Evolutionary conservation across 331 rosid genomes (phyloP), one percentile per base, ranked within the genome.

Genomic region (Malus hybrid): DNA sequence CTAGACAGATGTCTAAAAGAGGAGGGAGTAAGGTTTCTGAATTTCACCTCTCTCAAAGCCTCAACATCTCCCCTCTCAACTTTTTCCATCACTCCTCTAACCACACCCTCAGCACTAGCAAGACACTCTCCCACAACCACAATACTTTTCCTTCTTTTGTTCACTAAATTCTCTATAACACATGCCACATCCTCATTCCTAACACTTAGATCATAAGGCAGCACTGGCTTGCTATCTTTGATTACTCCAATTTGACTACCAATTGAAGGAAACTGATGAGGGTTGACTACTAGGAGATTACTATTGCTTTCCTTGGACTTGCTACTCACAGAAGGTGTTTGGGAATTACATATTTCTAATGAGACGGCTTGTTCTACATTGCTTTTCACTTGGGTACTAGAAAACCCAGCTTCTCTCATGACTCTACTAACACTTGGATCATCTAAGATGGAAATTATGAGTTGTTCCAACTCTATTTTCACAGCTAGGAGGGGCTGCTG

Each of bases 401-500:
- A 84, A 65, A 95, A 95, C 1, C 97, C 90, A 11, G 99, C 99
- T 72, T 95, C 99, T 67, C 87, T 83, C 99, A 95, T 95, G 59
- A 95, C 99, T 44, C 99, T 65, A 48, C 99, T 95, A 36, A 95
- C 98, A 64, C 99, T 95, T 11, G 99, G 99, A 74, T 95, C 99
- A 67, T 95, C 99, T 63, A 95, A 75, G 52, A 95, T 92, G 59
- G 99, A 95, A 32, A 95, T 89, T 10, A 90, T 87, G 70, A 95
- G 96, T 48, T 95, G 99, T 64, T 92, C 97, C 4, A 89, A 70
- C 80, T 95, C 99, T 10, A 95, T 92, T 67, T 95, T 95, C 54
- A 92, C 91, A 2, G 97, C 89, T 10, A 95, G 44, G 29, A 95
- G 88, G 0, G 99, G 96, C 28, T 92, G 99, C 70, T 95, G 97